Evolutionary conservation across 106 monocot genomes (phyloP).

Genomic region (Iris macrosiphon): DNA sequence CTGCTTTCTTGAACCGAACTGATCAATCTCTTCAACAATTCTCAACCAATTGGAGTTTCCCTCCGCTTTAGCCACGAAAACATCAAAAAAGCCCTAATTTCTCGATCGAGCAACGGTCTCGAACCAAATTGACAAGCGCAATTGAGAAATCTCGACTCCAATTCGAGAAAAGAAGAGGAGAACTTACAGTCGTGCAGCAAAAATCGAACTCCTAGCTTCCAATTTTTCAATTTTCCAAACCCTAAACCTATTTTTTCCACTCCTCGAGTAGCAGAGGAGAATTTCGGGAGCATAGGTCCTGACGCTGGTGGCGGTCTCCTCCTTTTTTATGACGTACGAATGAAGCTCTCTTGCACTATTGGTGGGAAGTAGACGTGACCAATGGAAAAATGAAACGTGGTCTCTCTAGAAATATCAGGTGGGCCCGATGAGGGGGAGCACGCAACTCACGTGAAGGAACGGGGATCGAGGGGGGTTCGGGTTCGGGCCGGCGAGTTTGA

Average conservation of each 20-base stretch:
- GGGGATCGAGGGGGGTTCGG: not conserved
- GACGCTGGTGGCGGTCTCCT: not conserved
- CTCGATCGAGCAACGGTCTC: not conserved
- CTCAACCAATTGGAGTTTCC: not conserved
- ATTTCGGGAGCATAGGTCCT: slow-evolving; percentile 4
- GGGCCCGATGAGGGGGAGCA: not conserved
- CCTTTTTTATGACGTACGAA: not conserved
- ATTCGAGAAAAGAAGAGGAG: not conserved
- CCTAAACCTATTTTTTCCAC: not conserved
- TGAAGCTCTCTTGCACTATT: slow-evolving; percentile 2
- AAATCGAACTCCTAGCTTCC: not conserved
- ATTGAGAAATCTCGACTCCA: not conserved
- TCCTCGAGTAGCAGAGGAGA: not conserved
- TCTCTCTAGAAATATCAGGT: not conserved
- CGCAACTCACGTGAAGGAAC: not conserved
- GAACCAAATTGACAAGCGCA: not conserved
- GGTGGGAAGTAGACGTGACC: not conserved
- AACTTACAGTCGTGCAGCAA: too few species aligned
- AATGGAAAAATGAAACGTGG: not conserved
- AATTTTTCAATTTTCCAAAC: not conserved
- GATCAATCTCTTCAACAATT: not conserved
- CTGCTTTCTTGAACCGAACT: not conserved
- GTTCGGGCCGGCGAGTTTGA: slow-evolving; percentile 9
- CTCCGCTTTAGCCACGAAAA: not conserved
- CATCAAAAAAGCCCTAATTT: not conserved